phyloP scores from a whole-genome alignment of 257 asterid species.

The Solanum chilense region DNA sequence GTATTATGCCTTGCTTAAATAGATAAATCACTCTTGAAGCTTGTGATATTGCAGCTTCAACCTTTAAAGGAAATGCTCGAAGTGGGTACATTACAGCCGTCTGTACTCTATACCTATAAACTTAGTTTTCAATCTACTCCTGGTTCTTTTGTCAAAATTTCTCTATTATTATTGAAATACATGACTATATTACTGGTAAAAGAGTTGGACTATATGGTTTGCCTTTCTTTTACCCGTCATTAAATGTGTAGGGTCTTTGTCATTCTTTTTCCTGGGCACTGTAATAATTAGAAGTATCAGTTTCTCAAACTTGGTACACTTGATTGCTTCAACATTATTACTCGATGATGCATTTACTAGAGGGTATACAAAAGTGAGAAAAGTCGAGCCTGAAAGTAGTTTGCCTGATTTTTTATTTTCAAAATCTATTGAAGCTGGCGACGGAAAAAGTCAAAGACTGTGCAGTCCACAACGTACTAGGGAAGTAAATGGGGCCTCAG shows the following conservation, averaged over 20 bases:
- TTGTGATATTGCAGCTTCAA: neutral
- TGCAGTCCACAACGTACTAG: conserved; percentile 16
- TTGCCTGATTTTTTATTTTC: neutral
- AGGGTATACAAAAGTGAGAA: neutral
- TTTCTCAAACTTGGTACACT: neutral
- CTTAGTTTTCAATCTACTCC: neutral
- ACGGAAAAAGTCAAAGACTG: neutral
- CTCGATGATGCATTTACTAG: neutral
- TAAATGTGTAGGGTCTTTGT: neutral
- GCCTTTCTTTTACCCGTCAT: neutral
- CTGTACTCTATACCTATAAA: neutral
- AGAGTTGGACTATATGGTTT: neutral
- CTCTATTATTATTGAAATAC: neutral
- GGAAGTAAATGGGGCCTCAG: conserved; percentile 31
- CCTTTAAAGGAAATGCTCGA: neutral
- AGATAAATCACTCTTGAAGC: neutral
- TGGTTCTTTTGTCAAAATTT: neutral
- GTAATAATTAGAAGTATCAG: neutral
- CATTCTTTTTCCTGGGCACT: neutral
- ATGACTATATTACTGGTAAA: neutral
- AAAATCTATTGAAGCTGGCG: neutral
- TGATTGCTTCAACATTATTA: neutral
- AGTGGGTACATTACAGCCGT: neutral
- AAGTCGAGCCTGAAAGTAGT: neutral
- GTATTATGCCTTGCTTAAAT: neutral